Evolutionary conservation across 1,284 basidiomycete species (phyloP).

Genomic region (Trametes sp.): DNA sequence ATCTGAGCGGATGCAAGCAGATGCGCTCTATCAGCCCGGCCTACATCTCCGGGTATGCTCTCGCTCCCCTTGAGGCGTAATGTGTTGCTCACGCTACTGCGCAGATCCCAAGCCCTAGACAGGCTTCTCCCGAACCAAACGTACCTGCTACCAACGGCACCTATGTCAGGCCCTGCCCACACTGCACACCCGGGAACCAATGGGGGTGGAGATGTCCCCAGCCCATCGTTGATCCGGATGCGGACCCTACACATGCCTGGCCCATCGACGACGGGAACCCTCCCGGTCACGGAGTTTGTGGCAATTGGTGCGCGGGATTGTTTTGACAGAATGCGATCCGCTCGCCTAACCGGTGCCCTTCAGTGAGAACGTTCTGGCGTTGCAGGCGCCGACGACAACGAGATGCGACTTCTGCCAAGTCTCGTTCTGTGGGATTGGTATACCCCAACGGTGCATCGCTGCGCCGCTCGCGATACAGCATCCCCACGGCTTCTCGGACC

Average conservation of each 20-base stretch:
- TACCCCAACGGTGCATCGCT: conserved; percentile 73
- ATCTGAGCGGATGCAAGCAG: conserved; percentile 76
- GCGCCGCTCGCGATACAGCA: conserved; percentile 64
- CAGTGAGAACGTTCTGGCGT: conserved; percentile 75
- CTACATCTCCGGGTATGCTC: conserved; percentile 71
- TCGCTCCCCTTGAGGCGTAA: not conserved
- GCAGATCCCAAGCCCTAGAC: conserved; percentile 76
- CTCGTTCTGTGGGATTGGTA: conserved; percentile 77
- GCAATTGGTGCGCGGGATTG: conserved; percentile 66
- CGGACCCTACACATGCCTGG: conserved; percentile 74
- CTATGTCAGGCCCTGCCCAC: conserved; percentile 76
- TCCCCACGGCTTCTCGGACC: conserved; percentile 69
- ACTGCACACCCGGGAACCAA: conserved; percentile 69
- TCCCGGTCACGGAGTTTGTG: conserved; percentile 77
- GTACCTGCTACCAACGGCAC: conserved; percentile 64
- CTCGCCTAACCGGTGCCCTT: not conserved
- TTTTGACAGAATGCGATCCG: too few species aligned
- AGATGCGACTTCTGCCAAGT: conserved; percentile 82
- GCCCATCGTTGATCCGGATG: conserved; percentile 72
- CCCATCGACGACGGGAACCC: conserved; percentile 74
- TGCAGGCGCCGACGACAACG: conserved; percentile 73
- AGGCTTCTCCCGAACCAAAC: conserved; percentile 76
- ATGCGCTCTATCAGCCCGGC: conserved; percentile 73
- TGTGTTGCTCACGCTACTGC: conserved; percentile 12
- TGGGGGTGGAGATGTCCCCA: conserved; percentile 78